Evolutionary conservation across 768 basidiomycete species (phyloP), one percentile per base, ranked within the genome.

Genomic region (Pleurotus salmoneostramineus): DNA sequence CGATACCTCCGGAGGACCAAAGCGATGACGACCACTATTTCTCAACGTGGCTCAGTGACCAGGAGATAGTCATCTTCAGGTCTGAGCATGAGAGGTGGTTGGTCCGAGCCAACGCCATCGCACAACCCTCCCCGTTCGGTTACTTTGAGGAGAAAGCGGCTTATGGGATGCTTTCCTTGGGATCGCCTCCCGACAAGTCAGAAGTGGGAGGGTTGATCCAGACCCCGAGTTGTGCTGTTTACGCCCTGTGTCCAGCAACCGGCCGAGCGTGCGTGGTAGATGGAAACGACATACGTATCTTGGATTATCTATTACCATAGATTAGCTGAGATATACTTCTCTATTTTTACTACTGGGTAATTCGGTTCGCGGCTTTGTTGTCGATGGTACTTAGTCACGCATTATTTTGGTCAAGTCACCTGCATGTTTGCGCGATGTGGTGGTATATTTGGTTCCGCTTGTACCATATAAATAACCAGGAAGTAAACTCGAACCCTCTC

Each of bases 271-370:
- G 52, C 14, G 37, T 55, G 15, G 15, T 55, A 17, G 52, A 55
- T 27, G 52, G 52, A 4, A 40, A 31, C n/a, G 52, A 55, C 40
- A 55, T 55, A 10, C 52, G 52, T 55, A 33, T 55, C 6, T 42
- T 55, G 52, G 52, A 55, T 31, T 55, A 55, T 55, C 52, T 55
- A 14, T 55, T n/a, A 6, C 21, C 36, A 17, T 44, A 40, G 40
- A 43, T 44, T 11, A 27, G 6, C n/a, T 31, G n/a, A 15, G 11
- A 15, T 15, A 15, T 27, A 6, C n/a, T 15, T 17, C 7, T 35
- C 50, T 51, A 36, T 35, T 34, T 51, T 51, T 51, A 37, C 33
- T 35, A 14, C 35, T 5, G n/a, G 50, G 15, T n/a, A 17, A 33
- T 33, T 50, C 32, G 31, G 31, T 33, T 35, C 31, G 12, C 49